Evolutionary conservation across 2,329 filamentous ascomycete genomes (phyloP).

Genomic region (Penicillium sp.): DNA sequence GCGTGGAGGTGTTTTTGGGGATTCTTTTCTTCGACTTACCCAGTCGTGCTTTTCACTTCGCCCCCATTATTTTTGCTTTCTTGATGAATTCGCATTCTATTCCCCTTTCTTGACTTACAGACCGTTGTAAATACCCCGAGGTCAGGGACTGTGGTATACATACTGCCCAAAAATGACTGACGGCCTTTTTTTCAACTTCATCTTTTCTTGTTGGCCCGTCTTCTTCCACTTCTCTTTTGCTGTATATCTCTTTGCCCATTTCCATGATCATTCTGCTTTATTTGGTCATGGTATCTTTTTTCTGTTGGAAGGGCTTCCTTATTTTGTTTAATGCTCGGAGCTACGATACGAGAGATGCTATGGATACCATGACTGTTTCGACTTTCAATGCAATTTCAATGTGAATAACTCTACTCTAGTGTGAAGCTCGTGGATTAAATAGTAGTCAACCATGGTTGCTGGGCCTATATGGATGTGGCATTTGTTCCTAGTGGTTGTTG

Average conservation of each 20-base stretch:
- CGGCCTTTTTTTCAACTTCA: slow-evolving; percentile 5
- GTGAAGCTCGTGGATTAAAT: background rate
- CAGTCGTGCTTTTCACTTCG: background rate
- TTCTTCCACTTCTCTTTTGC: slow-evolving; percentile 3
- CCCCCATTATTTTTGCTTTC: background rate
- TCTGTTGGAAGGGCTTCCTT: slow-evolving; percentile 8
- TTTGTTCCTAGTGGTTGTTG: background rate
- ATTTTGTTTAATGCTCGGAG: slow-evolving; percentile 24
- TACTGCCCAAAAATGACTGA: slow-evolving; percentile 9
- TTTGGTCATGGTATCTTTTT: slow-evolving; percentile 7
- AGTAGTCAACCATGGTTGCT: background rate
- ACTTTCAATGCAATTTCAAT: slow-evolving; percentile 5
- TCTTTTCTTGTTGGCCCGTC: background rate
- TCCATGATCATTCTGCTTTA: background rate
- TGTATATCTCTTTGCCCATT: slow-evolving; percentile 9
- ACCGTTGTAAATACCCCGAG: slow-evolving; percentile 17
- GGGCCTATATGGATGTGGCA: background rate
- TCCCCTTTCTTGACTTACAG: background rate
- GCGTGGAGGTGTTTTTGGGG: background rate
- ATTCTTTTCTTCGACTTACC: background rate
- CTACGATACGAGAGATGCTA: slow-evolving; percentile 30
- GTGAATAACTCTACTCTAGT: background rate
- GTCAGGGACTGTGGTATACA: slow-evolving; percentile 6
- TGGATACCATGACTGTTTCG: slow-evolving; percentile 29
- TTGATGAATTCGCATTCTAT: background rate